Evolutionary conservation across 192 early-diverging fungal species (phyloP).

Genomic region (Rhizoclosmatium sp.): DNA sequence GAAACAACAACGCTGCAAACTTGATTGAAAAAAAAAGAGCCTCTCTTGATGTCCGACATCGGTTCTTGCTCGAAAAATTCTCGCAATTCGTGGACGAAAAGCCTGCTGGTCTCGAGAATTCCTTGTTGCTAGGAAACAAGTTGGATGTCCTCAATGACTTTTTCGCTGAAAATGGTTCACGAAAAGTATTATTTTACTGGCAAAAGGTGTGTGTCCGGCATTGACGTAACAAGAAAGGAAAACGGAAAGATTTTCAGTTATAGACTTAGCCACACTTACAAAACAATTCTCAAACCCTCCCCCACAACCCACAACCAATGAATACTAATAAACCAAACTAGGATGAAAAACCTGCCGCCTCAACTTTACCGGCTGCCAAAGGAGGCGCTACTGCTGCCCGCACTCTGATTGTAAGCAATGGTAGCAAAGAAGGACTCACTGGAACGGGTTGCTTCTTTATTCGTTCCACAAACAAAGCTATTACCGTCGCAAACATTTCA

Average conservation of each 20-base stretch:
- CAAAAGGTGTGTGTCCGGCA: slow-evolving; percentile 50
- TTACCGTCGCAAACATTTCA: slow-evolving; percentile 61
- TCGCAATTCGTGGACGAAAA: slow-evolving; percentile 63
- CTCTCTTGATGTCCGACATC: slow-evolving; percentile 61
- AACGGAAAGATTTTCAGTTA: too few species aligned
- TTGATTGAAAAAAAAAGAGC: slow-evolving; percentile 65
- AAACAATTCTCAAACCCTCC: too few species aligned
- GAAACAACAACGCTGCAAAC: slow-evolving; percentile 35
- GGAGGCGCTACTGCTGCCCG: background rate
- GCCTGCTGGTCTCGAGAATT: slow-evolving; percentile 61
- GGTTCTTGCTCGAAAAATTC: slow-evolving; percentile 69
- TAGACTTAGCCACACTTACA: too few species aligned
- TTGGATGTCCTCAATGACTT: slow-evolving; percentile 68
- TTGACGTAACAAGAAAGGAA: too few species aligned
- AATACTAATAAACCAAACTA: too few species aligned
- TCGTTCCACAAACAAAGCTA: slow-evolving; percentile 60
- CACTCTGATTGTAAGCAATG: slow-evolving; percentile 62
- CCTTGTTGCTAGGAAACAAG: slow-evolving; percentile 61
- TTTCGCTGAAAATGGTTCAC: slow-evolving; percentile 64
- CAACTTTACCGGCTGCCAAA: background rate
- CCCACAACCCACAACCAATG: too few species aligned
- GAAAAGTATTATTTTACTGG: slow-evolving; percentile 67
- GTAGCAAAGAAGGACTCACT: slow-evolving; percentile 56
- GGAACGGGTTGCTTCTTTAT: slow-evolving; percentile 68
- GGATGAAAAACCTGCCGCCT: background rate